Evolutionary conservation across 768 basidiomycete genomes (phyloP), one percentile per base, ranked within the genome.

Genomic region (Auricularia sp.): DNA sequence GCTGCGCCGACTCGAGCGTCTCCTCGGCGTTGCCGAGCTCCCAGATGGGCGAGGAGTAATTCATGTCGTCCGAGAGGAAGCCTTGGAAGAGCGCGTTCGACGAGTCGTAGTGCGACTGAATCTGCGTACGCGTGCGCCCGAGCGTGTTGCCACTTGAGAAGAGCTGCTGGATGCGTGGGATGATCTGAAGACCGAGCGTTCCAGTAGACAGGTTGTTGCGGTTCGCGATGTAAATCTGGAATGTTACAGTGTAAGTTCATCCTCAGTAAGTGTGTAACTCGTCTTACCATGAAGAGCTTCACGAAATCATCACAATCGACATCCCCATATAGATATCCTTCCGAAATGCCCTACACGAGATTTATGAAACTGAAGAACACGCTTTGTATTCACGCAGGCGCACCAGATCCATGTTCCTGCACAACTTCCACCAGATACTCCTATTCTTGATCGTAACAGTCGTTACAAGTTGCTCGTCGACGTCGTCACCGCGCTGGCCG

Each of bases 1-100:
- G 65, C 35, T 61, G 64, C 42, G 53, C 56, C 61, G 14, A 11
- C 36, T 62, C 61, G 36, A 3, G 34, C 61, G 35, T 8, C 59
- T 64, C 62, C n/a, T 64, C 56, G 47, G 6, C 60, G 33, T 54
- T 42, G 34, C 42, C 61, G 51, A 61, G 63, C 39, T 77, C 79
- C 87, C 90, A 96, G 63, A 95, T 81, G 1, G 84, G 93, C 73
- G 91, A 93, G 0, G 91, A 93, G 75, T 94, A 96, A 84, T 93
- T 95, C 93, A 96, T 95, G 74, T 95, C 93, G 63, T 84, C 80
- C 68, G 87, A 89, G 29, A 93, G 78, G 65, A 93, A 89, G 60
- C 89, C 84, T 86, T 87, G 43, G 79, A 94, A 95, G 65, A 94
- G 80, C 67, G 87, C 87, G 70, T 96, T 96, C 21, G 91, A 93